phyloP scores from a whole-genome alignment of 2,329 filamentous ascomycete species.

The Trichoderma endophyticum region DNA sequence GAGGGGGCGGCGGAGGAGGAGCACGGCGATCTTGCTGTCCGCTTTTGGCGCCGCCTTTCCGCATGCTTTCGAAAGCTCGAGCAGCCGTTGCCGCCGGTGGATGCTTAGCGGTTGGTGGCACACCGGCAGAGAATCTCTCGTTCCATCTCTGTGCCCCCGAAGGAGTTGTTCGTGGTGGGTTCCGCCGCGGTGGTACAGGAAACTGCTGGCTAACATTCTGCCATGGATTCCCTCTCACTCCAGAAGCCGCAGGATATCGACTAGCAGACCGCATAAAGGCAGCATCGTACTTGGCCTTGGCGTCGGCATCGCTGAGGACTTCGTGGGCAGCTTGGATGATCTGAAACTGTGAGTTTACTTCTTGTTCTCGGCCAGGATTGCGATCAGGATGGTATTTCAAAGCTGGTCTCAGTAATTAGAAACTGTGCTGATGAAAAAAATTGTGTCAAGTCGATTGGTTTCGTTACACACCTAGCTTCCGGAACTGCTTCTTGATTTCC shows the following conservation, averaged over 20 bases:
- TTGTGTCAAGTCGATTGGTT: background rate
- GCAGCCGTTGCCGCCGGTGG: slow-evolving; percentile 39
- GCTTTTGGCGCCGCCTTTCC: slow-evolving; percentile 32
- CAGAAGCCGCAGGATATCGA: slow-evolving; percentile 49
- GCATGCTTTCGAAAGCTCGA: slow-evolving; percentile 44
- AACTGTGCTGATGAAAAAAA: background rate
- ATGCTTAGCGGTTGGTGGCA: slow-evolving; percentile 44
- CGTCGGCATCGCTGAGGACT: slow-evolving; percentile 54
- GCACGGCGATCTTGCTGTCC: slow-evolving; percentile 29
- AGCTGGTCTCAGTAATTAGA: slow-evolving; percentile 45
- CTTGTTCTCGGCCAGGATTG: slow-evolving; percentile 76
- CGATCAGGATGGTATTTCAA: slow-evolving; percentile 86
- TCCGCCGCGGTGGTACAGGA: slow-evolving; percentile 48
- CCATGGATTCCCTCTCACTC: slow-evolving; percentile 58
- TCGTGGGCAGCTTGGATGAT: slow-evolving; percentile 84
- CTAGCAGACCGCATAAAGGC: slow-evolving; percentile 35
- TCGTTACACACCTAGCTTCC: slow-evolving; percentile 64
- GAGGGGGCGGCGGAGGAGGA: slow-evolving; percentile 34
- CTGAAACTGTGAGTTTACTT: slow-evolving; percentile 80
- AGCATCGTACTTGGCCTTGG: slow-evolving; percentile 53
- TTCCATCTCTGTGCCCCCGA: slow-evolving; percentile 47
- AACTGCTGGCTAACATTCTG: slow-evolving; percentile 47
- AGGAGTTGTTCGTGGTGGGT: slow-evolving; percentile 28
- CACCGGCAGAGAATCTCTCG: slow-evolving; percentile 39
- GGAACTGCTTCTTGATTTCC: slow-evolving; percentile 83